These are phyloP conservation scores for Yarrowia sp. DNA, from an alignment of 805 yeast species.

Conservation along the genomic window DNA sequence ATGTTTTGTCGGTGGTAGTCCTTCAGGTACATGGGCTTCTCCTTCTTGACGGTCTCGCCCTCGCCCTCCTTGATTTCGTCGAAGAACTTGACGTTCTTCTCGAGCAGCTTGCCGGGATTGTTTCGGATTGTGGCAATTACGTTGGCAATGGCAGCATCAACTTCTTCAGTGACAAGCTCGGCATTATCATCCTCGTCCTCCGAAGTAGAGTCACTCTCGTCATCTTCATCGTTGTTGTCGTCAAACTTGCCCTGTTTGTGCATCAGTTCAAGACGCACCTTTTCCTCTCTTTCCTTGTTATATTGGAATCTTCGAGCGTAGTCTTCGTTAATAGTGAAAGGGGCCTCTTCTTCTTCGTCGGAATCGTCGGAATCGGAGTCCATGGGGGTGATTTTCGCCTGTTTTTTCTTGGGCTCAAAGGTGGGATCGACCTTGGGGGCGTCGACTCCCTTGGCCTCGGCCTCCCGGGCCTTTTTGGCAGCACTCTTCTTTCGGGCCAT, in stretches of 20 bases:
- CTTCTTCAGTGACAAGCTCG: conserved; percentile 82
- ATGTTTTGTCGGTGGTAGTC: conserved; percentile 90
- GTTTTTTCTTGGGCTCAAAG: conserved; percentile 42
- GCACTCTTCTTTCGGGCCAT: conserved; percentile 93
- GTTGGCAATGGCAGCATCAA: conserved; percentile 76
- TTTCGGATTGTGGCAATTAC: conserved; percentile 77
- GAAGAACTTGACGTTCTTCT: conserved; percentile 76
- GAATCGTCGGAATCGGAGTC: conserved; percentile 40
- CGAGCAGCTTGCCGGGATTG: conserved; percentile 65
- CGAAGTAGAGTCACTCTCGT: conserved; percentile 46
- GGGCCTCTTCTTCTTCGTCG: conserved; percentile 41
- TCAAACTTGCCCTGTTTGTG: conserved; percentile 49
- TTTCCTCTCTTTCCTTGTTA: conserved; percentile 49
- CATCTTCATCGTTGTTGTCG: conserved; percentile 63
- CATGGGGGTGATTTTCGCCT: not conserved
- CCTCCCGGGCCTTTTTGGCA: conserved; percentile 69
- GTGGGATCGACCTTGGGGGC: conserved; percentile 40
- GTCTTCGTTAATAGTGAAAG: conserved; percentile 42
- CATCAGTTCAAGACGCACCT: conserved; percentile 45
- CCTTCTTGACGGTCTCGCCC: conserved; percentile 49
- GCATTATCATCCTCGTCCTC: conserved; percentile 84
- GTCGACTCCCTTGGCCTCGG: conserved; percentile 12
- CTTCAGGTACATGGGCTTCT: conserved; percentile 84
- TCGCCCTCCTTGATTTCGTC: conserved; percentile 62
- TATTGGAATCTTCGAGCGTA: conserved; percentile 47